Evolutionary conservation across 805 yeast species (phyloP).

Genomic region (Suhomyces tanzawaensis): DNA sequence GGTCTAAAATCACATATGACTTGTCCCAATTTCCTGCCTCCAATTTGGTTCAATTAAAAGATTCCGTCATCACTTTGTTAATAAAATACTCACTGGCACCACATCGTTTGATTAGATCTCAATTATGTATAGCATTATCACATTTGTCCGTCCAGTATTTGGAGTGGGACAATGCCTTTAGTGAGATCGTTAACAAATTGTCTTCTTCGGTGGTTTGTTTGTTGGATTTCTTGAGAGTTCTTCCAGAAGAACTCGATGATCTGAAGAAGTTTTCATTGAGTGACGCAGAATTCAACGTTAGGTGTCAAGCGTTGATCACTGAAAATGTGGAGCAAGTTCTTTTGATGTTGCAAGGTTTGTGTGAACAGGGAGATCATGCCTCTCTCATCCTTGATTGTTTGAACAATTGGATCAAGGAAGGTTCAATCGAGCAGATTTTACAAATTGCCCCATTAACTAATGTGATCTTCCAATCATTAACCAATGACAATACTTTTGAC

Average conservation of each 20-base stretch:
- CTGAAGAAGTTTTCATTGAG: conserved; percentile 73
- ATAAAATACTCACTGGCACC: conserved; percentile 34
- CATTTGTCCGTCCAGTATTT: conserved; percentile 76
- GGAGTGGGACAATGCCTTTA: conserved; percentile 68
- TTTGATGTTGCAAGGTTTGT: conserved; percentile 53
- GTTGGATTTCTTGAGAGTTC: conserved; percentile 76
- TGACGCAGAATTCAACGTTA: conserved; percentile 70
- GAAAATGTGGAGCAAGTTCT: conserved; percentile 69
- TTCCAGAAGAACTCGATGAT: conserved; percentile 89
- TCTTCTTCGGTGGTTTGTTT: conserved; percentile 44
- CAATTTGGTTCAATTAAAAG: conserved; percentile 60
- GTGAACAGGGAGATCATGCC: conserved; percentile 18
- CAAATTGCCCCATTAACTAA: conserved; percentile 61
- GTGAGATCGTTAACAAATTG: conserved; percentile 58
- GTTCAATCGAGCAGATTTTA: conserved; percentile 70
- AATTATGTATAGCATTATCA: conserved; percentile 77
- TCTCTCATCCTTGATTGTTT: conserved; percentile 64
- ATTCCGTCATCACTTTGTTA: conserved; percentile 60
- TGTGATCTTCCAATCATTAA: conserved; percentile 58
- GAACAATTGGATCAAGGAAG: conserved; percentile 88
- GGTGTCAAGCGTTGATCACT: conserved; percentile 63
- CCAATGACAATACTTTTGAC: conserved; percentile 73
- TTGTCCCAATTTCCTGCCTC: conserved; percentile 68
- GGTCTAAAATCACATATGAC: conserved; percentile 84
- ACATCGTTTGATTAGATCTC: conserved; percentile 69